These are phyloP conservation scores for Euphrasia confusa DNA, from an alignment of 257 asterid species.

Conservation along the genomic window DNA sequence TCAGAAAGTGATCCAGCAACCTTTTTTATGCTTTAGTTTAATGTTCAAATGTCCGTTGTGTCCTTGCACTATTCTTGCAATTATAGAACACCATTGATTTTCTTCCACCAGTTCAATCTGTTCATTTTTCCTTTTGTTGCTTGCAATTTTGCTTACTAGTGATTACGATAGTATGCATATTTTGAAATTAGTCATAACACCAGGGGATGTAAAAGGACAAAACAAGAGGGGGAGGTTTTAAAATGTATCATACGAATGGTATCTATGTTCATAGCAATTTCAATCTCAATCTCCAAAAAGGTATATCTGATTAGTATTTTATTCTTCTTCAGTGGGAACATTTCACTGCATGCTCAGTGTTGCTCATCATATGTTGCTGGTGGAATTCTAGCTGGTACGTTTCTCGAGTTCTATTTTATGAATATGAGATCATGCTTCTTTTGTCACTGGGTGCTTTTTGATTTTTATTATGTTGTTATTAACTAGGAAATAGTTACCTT, in stretches of 20 bases:
- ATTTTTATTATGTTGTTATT: conserved; percentile 2
- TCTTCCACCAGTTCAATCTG: conserved; percentile 9
- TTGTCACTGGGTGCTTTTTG: conserved; percentile 1
- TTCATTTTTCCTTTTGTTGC: conserved; percentile 1
- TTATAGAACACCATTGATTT: conserved; percentile 2
- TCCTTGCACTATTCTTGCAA: conserved; percentile 13
- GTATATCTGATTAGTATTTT: conserved; percentile 12
- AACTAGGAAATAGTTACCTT: conserved; percentile 12
- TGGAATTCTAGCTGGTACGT: conserved; percentile 96
- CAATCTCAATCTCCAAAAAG: conserved; percentile 16
- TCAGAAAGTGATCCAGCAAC: neutral
- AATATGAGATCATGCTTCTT: conserved; percentile 4
- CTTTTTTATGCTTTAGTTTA: conserved; percentile 4
- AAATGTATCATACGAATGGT: conserved; percentile 12
- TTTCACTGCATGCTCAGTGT: conserved; percentile 55
- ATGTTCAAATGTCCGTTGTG: neutral
- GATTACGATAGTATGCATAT: neutral
- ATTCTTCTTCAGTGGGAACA: conserved; percentile 63
- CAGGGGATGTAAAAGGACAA: neutral
- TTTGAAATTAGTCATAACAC: neutral
- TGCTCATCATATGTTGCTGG: conserved; percentile 60
- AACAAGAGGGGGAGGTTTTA: too few species aligned
- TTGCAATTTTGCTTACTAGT: conserved; percentile 1
- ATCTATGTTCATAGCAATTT: conserved; percentile 16
- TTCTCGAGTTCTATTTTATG: conserved; percentile 13